Conservation (phyloP, 495 filamentous ascomycete species). For the Hyaloscypha variabilis region DNA sequence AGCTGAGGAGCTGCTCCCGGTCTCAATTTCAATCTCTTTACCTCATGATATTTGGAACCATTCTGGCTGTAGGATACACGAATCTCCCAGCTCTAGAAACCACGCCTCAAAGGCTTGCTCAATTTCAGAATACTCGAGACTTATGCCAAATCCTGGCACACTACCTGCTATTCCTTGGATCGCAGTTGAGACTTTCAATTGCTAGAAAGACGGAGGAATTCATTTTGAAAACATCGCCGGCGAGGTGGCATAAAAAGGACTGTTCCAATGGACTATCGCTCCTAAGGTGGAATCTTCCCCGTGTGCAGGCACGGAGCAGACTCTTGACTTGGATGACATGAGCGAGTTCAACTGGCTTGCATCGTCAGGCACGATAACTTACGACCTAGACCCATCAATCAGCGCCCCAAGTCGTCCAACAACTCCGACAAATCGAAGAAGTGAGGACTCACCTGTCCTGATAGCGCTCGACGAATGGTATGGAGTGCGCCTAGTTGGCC, state of each 20-base stretch:
- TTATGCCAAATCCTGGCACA: conserved; percentile 41
- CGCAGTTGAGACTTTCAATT: conserved; percentile 36
- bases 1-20: conserved; percentile 5
- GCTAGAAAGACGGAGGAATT: conserved; percentile 33
- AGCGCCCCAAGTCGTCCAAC: no score
- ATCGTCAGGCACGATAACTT: no score
- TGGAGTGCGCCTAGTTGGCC: no score
- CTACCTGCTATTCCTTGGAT: conserved; percentile 38
- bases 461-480: no score
- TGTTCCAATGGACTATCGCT: background rate
- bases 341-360: no score
- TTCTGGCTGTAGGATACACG: conserved; percentile 16
- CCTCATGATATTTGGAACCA: conserved; percentile 12
- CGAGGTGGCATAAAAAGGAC: conserved; percentile 36
- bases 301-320: no score
- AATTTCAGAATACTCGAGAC: conserved; percentile 33
- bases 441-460: no score
- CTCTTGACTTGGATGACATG: no score
- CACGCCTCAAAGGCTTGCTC: no score
- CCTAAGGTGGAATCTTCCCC: background rate
- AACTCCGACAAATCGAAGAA: no score
- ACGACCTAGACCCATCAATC: no score
- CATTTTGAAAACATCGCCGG: conserved; percentile 35
- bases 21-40: conserved; percentile 3
- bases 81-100: background rate